Evolutionary conservation across 768 basidiomycete genomes (phyloP).

Genomic region (Lactifluus pinguis): DNA sequence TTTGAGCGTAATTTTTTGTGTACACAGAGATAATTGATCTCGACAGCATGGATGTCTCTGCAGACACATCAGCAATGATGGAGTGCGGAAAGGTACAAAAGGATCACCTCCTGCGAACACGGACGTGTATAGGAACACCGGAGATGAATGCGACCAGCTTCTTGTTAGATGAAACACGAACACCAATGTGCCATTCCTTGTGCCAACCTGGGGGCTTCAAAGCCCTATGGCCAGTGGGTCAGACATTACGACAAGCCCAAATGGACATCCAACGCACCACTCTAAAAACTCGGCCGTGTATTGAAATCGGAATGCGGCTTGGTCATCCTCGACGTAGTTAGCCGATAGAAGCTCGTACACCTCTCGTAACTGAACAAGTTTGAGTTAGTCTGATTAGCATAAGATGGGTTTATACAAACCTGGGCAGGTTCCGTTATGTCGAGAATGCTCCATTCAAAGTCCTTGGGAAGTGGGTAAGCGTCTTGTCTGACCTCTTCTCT

Average conservation of each 20-base stretch:
- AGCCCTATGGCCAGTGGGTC: slow-evolving; percentile 51
- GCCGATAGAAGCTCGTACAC: slow-evolving; percentile 84
- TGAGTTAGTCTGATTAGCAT: neutral
- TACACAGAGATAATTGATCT: slow-evolving; percentile 96
- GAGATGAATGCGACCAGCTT: slow-evolving; percentile 97
- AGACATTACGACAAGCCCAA: neutral
- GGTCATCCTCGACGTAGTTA: slow-evolving; percentile 95
- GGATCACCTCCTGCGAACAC: slow-evolving; percentile 76
- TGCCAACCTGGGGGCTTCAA: slow-evolving; percentile 88
- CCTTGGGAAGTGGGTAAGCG: slow-evolving; percentile 79
- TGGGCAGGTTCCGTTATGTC: slow-evolving; percentile 72
- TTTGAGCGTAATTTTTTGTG: slow-evolving; percentile 97
- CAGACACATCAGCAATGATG: slow-evolving; percentile 8
- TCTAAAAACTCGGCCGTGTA: slow-evolving; percentile 90
- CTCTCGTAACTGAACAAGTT: slow-evolving; percentile 63
- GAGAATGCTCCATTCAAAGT: slow-evolving; percentile 84
- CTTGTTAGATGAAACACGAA: slow-evolving; percentile 81
- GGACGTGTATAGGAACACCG: slow-evolving; percentile 78
- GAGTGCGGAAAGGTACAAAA: neutral
- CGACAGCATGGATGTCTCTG: slow-evolving; percentile 67
- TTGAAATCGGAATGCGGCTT: slow-evolving; percentile 93
- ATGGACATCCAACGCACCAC: slow-evolving; percentile 44
- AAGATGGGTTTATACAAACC: slow-evolving; percentile 31
- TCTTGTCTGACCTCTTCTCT: slow-evolving; percentile 78
- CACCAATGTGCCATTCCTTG: slow-evolving; percentile 94